Conservation (phyloP, 2,329 filamentous ascomycete species). For the Aspergillus amoenus region DNA sequence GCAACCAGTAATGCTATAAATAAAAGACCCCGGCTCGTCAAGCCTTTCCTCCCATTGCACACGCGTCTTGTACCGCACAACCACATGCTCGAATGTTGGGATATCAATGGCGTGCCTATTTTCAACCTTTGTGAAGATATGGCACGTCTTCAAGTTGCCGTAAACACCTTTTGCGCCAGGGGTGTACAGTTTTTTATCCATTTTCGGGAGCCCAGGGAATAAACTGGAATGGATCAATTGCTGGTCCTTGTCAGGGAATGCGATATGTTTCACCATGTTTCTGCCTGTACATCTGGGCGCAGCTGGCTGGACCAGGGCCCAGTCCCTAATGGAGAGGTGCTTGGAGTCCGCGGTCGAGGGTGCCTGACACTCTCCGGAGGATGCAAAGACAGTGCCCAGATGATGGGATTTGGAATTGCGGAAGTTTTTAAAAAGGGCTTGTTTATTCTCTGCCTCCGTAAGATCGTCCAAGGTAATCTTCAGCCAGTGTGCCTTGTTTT, state of each 20-base stretch:
- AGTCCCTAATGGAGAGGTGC: background rate
- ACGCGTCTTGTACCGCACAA: background rate
- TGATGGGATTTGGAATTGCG: background rate
- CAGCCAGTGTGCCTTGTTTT: background rate
- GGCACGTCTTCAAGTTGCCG: background rate
- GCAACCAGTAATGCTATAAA: background rate
- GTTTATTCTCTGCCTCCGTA: background rate
- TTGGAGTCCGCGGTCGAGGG: background rate
- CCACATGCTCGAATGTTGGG: background rate
- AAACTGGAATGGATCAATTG: background rate
- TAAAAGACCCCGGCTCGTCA: background rate
- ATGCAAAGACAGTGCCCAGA: background rate
- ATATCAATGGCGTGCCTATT: background rate
- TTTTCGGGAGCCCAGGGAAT: background rate
- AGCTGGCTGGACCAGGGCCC: background rate
- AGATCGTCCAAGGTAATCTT: background rate
- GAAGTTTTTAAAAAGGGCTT: background rate
- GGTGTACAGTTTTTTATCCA: background rate
- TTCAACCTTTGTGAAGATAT: background rate
- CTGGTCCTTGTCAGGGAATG: background rate
- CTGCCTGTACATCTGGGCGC: background rate
- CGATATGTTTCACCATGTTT: background rate
- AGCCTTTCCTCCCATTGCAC: background rate
- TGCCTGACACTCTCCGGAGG: background rate
- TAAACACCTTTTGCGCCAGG: background rate